Evolutionary conservation across 2,329 filamentous ascomycete genomes (phyloP), one percentile per base, ranked within the genome.

Genomic region (Apiospora hydei): DNA sequence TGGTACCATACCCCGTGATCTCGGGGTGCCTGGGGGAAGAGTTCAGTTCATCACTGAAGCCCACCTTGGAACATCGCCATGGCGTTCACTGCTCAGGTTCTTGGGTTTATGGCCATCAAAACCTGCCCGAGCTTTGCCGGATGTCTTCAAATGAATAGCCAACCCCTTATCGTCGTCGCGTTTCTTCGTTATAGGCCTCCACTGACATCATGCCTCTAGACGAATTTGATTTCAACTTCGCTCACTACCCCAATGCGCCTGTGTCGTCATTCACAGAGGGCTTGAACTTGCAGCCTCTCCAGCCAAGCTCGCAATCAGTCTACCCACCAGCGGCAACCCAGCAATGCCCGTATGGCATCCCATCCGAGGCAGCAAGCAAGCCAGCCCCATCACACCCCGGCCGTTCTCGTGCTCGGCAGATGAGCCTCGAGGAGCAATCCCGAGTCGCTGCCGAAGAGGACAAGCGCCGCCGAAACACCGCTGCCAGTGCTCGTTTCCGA

Each of bases 381-480:
- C 79, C 81, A 43, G 34, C 44, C 47, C 44, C 53, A 82, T 87
- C 71, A 79, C 81, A 43, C 34, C 67, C 43, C 26, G 46, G 82
- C 71, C 80, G 78, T 69, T 80, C 81, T 70, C 78, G 82, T 53
- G 81, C 80, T 73, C 86, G 82, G 71, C 83, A 87, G 66, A 75
- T 90, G 73, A 88, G 83, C 77, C 88, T 92, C 68, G 93, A 95
- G 81, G 93, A 95, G 74, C 86, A 90, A 51, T 92, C 92, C 16
- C 91, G 93, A 51, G 76, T 91, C 7, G 92, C 92, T 16, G 94
- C 94, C 30, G 94, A 97, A 82, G 94, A 97, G 83, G 94, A 97
- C 81, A 97, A 97, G 85, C 92, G 94, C 69, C 91, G 94, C 72
- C 91, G 94, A 75, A 97, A 97, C 84, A 97, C 95, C 2, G 94